Base-by-base conservation (phyloP, 2,329 filamentous ascomycete genomes). In the Juglanconis sp. region DNA sequence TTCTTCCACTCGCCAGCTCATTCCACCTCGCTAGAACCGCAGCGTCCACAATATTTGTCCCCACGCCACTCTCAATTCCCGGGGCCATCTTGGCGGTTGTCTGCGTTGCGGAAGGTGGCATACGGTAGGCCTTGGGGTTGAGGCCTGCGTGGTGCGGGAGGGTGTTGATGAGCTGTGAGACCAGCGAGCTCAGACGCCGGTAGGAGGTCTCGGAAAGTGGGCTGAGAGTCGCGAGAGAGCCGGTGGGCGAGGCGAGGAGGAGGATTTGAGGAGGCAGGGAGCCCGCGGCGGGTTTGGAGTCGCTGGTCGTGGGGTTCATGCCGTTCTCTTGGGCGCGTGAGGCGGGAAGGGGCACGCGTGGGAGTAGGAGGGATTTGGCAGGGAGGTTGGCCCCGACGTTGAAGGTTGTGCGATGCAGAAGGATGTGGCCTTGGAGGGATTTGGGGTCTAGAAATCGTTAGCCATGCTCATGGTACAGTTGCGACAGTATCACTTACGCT, bases 361-460 rank as follows among this genome's bases (percentile, higher is more conserved):
- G 91, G 38, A 98, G 81, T 53, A 97, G 84, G 24, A 88, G 86
- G 66, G 92, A 88, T 42, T 83, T 84, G 0, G 90, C 88, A 0
- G 90, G 86, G 65, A 88, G 83, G 73, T 96, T 91, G 17, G 85
- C 86, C 42, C 91, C 92, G 0, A 91, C 87, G 71, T 93, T 89
- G 77, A 99, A 98, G 61, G 92, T 91, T 56, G 90, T 91, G 62
- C 91, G 87, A 73, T 94, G 91, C 7, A 99, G 83, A 31, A 99
- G 84, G 46, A 93, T 85, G 68, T 93, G 89, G 53, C 95, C 95
- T 60, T 94, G 90, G 38, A 96, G 86, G 6, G 92, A 96, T 78
- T 96, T 96, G 15, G 94, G 94, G 71, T 98, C 93, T 96, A 66
- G 58, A 15, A 51, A 56, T 49, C 42, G 67, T 76, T 65, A 74